These are phyloP conservation scores for Aspergillus wentii DNA, from an alignment of 495 filamentous ascomycete species.

Conservation along the genomic window DNA sequence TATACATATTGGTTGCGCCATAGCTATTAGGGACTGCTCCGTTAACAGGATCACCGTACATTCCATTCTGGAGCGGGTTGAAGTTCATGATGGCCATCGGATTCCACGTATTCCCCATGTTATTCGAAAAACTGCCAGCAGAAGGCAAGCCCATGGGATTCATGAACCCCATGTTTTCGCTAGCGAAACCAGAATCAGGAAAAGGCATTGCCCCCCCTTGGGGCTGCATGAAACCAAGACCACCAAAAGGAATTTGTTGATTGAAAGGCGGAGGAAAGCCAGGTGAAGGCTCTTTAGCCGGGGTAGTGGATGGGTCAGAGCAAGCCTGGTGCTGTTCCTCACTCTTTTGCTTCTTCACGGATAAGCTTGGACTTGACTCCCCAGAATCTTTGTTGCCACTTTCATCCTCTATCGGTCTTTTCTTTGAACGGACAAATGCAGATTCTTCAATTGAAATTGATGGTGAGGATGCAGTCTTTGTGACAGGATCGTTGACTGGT, in stretches of 20 bases:
- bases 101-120: conserved; percentile 39
- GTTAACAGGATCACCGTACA: conserved; percentile 45
- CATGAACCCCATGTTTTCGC: conserved; percentile 44
- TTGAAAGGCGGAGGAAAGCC: conserved; percentile 23
- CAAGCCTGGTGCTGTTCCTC: conserved; percentile 16
- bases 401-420: conserved; percentile 75
- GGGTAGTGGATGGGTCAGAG: conserved; percentile 2
- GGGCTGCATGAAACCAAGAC: conserved; percentile 22
- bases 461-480: conserved; percentile 16
- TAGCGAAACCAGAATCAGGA: conserved; percentile 33
- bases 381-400: conserved; percentile 31
- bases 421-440: conserved; percentile 50
- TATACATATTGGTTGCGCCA: conserved; percentile 29
- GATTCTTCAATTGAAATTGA: conserved; percentile 35
- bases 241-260: conserved; percentile 29
- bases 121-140: conserved; percentile 36
- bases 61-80: conserved; percentile 32
- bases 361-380: conserved; percentile 14
- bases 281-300: conserved; percentile 11
- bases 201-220: conserved; percentile 38
- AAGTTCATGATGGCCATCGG: conserved; percentile 48
- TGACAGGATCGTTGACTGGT: conserved; percentile 4
- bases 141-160: conserved; percentile 49
- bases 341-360: conserved; percentile 30
- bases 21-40: conserved; percentile 22